These are phyloP conservation scores for Carallia brachiata DNA, from an alignment of 345 rosid genomes.

Conservation along the genomic window DNA sequence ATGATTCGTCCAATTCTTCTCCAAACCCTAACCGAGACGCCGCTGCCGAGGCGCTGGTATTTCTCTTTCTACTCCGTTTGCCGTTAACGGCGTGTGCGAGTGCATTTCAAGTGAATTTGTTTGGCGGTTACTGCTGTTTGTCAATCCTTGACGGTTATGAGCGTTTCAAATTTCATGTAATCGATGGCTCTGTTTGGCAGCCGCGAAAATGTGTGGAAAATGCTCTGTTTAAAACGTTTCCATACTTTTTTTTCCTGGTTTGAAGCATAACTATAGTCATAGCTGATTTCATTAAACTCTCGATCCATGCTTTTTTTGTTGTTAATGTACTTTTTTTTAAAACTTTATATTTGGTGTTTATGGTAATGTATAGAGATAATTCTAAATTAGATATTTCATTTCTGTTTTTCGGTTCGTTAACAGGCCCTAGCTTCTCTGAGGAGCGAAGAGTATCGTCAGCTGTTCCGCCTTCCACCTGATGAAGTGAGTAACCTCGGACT, in stretches of 20 bases:
- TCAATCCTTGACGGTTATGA: too few species aligned
- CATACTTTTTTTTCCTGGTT: too few species aligned
- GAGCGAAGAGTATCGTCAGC: conserved; percentile 85
- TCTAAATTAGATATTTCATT: not conserved
- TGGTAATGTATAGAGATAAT: not conserved
- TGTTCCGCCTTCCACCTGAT: conserved; percentile 78
- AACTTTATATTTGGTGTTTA: too few species aligned
- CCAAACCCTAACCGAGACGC: conserved; percentile 42
- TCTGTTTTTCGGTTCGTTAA: conserved; percentile 7
- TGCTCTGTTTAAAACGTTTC: too few species aligned
- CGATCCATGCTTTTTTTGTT: too few species aligned
- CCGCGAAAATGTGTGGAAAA: too few species aligned
- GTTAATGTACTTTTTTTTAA: too few species aligned
- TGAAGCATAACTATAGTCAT: too few species aligned
- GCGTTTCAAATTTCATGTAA: too few species aligned
- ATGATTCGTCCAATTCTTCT: conserved; percentile 45
- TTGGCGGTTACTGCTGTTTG: not conserved
- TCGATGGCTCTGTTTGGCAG: too few species aligned
- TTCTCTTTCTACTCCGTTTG: not conserved
- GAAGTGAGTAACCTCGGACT: conserved; percentile 49
- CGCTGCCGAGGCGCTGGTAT: conserved; percentile 61
- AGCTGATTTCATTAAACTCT: too few species aligned
- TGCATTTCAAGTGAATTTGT: not conserved
- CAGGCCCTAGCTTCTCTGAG: conserved; percentile 51
- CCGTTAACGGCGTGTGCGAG: not conserved